These are phyloP conservation scores for Trichoderma asperelloides DNA, from an alignment of 495 filamentous ascomycete species.

Conservation along the genomic window DNA sequence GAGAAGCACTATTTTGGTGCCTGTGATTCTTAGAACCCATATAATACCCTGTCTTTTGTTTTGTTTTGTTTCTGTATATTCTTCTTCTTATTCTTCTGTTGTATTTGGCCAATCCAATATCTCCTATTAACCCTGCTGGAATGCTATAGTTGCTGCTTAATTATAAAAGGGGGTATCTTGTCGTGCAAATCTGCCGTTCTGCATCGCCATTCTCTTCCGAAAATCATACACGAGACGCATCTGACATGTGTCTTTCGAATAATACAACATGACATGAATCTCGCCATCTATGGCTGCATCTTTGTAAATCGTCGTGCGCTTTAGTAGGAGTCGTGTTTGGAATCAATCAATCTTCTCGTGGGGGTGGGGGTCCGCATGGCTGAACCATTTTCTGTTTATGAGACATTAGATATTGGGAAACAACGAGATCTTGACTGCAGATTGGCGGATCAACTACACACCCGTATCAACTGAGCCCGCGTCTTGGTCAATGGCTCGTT, in stretches of 20 bases:
- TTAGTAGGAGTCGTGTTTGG: neutral
- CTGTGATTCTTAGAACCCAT: neutral
- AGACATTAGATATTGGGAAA: neutral
- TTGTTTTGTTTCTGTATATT: neutral
- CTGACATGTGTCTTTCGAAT: neutral
- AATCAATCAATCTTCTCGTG: conserved; percentile 45
- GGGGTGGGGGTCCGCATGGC: conserved; percentile 76
- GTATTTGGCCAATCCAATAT: neutral
- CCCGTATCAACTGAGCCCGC: conserved; percentile 67
- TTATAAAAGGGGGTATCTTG: neutral
- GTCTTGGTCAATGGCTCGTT: conserved; percentile 73
- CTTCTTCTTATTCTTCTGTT: neutral
- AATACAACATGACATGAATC: neutral
- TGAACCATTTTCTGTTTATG: conserved; percentile 69
- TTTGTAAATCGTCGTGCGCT: neutral
- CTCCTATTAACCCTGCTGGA: neutral
- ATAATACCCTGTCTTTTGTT: neutral
- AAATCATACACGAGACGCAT: neutral
- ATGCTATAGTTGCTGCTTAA: neutral
- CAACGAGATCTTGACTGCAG: neutral
- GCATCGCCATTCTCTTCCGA: neutral
- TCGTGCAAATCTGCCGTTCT: conserved; percentile 6
- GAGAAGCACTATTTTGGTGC: neutral
- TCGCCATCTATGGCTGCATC: neutral
- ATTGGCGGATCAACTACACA: conserved; percentile 17